phyloP scores from a whole-genome alignment of 116 monocot species.

The Posidonia oceanica region DNA sequence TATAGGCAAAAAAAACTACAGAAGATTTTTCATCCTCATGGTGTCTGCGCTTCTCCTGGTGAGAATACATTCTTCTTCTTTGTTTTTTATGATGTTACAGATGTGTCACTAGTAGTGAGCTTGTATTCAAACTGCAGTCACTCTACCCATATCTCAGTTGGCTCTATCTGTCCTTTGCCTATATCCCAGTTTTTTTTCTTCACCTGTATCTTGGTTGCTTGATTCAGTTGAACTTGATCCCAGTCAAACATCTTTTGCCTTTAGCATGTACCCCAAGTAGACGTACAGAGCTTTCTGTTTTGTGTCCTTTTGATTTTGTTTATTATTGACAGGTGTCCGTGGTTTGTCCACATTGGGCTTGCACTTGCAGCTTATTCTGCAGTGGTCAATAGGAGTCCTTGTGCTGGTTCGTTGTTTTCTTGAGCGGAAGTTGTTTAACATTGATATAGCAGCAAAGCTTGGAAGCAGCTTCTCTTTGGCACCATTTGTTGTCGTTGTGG shows the following conservation, averaged over 20 bases:
- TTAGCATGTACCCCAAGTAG: not conserved
- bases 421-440: slow-evolving; percentile 46
- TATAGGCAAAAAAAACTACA: slow-evolving; percentile 82
- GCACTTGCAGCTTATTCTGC: slow-evolving; percentile 89
- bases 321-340: slow-evolving; percentile 72
- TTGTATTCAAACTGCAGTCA: no score
- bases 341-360: slow-evolving; percentile 56
- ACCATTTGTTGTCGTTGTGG: slow-evolving; percentile 81
- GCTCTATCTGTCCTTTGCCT: not conserved
- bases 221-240: not conserved
- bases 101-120: not conserved
- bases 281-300: slow-evolving; percentile 17
- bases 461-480: slow-evolving; percentile 95
- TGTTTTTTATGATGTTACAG: not conserved
- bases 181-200: not conserved
- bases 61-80: slow-evolving; percentile 9
- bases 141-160: not conserved
- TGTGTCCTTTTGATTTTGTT: slow-evolving; percentile 67
- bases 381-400: slow-evolving; percentile 67
- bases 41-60: slow-evolving; percentile 85
- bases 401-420: slow-evolving; percentile 80
- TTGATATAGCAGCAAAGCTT: slow-evolving; percentile 64
- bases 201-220: not conserved
- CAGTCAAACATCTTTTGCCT: not conserved
- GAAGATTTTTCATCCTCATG: slow-evolving; percentile 79